Evolutionary conservation across 495 filamentous ascomycete genomes (phyloP), one percentile per base, ranked within the genome.

Genomic region (Podospora australis): DNA sequence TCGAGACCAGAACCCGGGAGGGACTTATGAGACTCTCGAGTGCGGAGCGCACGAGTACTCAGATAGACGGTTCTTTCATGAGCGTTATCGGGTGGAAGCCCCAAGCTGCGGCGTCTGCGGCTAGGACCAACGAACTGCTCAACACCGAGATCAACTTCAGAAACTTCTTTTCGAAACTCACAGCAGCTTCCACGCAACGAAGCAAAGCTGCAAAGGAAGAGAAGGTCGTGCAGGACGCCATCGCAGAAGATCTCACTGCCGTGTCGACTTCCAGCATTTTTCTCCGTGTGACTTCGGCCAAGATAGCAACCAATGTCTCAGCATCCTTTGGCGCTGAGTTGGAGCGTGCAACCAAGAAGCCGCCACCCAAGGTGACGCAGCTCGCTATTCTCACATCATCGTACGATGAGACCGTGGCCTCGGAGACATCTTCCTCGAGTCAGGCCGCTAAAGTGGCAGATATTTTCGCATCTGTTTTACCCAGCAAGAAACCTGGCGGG

Each of bases 291-390:
- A 94, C 85, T 30, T 90, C 88, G 0, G 90, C 88, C 19, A 79
- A 78, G 32, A 81, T 96, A n/a, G 70, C 76, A 30, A 89, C 89
- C 26, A 82, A 76, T 19, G 77, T 95, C 1, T 68, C 72, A 38
- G 60, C 71, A 23, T 73, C 69, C 29, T 84, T 96, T 54, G 81
- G 86, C 9, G 73, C 79, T 13, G 94, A 99, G 62, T 75, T 97
- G n/a, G 90, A 97, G 70, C 75, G 94, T 26, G 91, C 94, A 19
- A 97, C 94, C 2, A 95, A 96, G 65, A 99, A 99, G 61, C 86
- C 90, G 16, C 94, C 94, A 6, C 94, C 94, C 0, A 92, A 86
- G 59, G 78, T 72, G 23, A 90, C 91, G 0, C 86, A 81, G 26
- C 75, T 99, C 9, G 83, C 90, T 4, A 82, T 96, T 36, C 68